Base-by-base conservation (phyloP, 257 asterid species). In the Solanum virginianum region DNA sequence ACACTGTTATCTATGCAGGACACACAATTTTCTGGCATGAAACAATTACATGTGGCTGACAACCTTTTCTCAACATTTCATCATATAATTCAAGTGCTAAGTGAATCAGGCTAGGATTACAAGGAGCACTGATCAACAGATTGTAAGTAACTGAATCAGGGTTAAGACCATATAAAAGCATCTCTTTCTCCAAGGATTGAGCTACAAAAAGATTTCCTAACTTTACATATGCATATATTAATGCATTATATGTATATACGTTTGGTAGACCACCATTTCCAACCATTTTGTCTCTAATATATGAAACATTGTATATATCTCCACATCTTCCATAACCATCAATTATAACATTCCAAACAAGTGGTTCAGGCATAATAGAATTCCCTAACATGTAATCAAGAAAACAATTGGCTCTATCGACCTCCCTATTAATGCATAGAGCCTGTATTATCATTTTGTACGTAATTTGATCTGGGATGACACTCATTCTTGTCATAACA, bases 401-500 rank as follows among this genome's bases (percentile, higher is more conserved):
- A n/a, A n/a, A n/a, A n/a, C n/a, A n/a, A n/a, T n/a, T n/a, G n/a
- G n/a, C n/a, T 86, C 87, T 89, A 66, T 43, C 51, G 43, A 91
- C 89, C 84, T 93, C 92, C 56, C 93, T 96, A 39, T 80, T 85
- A 72, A 87, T 80, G 86, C 95, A 96, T 59, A 90, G 87, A 54
- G 98, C 95, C 26, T 88, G 98, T 84, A 94, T 94, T 47, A 96
- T 87, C 87, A 93, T 88, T 93, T n/a, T n/a, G n/a, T n/a, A n/a
- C n/a, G n/a, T n/a, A n/a, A n/a, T n/a, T n/a, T n/a, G n/a, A n/a
- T n/a, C n/a, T n/a, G n/a, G n/a, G n/a, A n/a, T n/a, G n/a, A n/a
- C n/a, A n/a, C n/a, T n/a, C n/a, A n/a, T n/a, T n/a, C n/a, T n/a
- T n/a, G n/a, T n/a, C n/a, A n/a, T n/a, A n/a, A n/a, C n/a, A n/a